Conservation (phyloP, 2,329 filamentous ascomycete genomes). For the Penicillium sp. region DNA sequence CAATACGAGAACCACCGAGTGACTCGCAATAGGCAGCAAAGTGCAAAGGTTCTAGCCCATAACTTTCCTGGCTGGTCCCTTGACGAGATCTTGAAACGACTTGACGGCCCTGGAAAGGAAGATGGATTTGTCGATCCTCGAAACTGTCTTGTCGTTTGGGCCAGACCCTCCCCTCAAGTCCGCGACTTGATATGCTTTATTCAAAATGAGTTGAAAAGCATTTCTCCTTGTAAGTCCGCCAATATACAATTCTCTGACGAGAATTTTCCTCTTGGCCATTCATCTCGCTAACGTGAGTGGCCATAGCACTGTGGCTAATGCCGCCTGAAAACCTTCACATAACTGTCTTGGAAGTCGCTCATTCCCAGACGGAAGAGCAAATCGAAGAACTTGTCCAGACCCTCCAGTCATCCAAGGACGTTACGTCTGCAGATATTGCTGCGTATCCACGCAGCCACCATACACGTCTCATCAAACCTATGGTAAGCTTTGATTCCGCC, state of each 20-base stretch:
- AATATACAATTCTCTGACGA: neutral
- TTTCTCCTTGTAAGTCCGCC: conserved; percentile 63
- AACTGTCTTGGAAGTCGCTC: conserved; percentile 78
- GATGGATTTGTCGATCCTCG: conserved; percentile 70
- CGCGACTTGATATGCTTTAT: conserved; percentile 63
- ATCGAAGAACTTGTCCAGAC: conserved; percentile 61
- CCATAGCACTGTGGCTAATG: conserved; percentile 77
- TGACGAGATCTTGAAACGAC: conserved; percentile 68
- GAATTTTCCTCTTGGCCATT: neutral
- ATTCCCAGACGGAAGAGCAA: conserved; percentile 68
- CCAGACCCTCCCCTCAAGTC: conserved; percentile 68
- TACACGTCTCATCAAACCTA: conserved; percentile 73
- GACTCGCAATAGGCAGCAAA: conserved; percentile 72
- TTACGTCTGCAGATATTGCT: conserved; percentile 47
- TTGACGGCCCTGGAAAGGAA: conserved; percentile 62
- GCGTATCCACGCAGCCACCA: conserved; percentile 65
- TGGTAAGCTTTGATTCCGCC: conserved; percentile 77
- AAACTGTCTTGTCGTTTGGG: conserved; percentile 84
- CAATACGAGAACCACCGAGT: conserved; percentile 70
- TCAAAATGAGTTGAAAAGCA: conserved; percentile 61
- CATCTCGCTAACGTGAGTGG: neutral
- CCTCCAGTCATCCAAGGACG: conserved; percentile 37
- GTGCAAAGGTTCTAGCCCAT: conserved; percentile 61
- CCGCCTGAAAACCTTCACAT: conserved; percentile 74
- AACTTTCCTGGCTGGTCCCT: conserved; percentile 68